phyloP scores from a whole-genome alignment of 2,329 filamentous ascomycete species.

The Aplosporella prunicola region DNA sequence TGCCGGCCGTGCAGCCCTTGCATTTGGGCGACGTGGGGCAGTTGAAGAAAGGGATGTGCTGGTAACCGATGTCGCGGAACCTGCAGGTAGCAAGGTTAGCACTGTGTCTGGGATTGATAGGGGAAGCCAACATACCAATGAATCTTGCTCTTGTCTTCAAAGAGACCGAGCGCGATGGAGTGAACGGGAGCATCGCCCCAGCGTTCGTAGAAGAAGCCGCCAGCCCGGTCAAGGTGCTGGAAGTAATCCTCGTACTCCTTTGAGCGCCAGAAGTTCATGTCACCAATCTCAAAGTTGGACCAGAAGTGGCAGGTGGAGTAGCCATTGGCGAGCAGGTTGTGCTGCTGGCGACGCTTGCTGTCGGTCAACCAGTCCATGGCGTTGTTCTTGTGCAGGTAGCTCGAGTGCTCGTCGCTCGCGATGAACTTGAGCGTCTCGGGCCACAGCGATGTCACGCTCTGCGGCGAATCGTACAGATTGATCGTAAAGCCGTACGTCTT shows the following conservation, averaged over 20 bases:
- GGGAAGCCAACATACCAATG: conserved; percentile 62
- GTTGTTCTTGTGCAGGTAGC: conserved; percentile 73
- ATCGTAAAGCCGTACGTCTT: conserved; percentile 99
- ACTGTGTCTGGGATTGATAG: too few relatives aligned
- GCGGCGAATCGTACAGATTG: conserved; percentile 85
- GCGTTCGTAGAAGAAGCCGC: conserved; percentile 96
- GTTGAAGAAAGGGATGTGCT: conserved; percentile 98
- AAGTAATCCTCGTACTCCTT: conserved; percentile 92
- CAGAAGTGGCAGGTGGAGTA: conserved; percentile 99
- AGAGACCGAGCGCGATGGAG: conserved; percentile 82
- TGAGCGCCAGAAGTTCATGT: conserved; percentile 87
- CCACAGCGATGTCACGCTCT: conserved; percentile 82
- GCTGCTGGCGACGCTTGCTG: conserved; percentile 62
- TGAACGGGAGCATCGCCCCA: conserved; percentile 98
- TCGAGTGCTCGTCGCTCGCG: conserved; percentile 57
- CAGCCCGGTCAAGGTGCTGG: conserved; percentile 82
- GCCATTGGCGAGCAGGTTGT: conserved; percentile 73
- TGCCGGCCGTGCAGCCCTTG: conserved; percentile 73
- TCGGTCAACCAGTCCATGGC: conserved; percentile 85
- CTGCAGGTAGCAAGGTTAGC: conserved; percentile 35
- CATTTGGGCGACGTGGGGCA: conserved; percentile 96
- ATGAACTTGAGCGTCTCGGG: conserved; percentile 92
- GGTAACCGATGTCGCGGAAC: conserved; percentile 99
- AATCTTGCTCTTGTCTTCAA: conserved; percentile 82
- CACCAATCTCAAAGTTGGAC: conserved; percentile 96